These are phyloP conservation scores for Neocallimastix lanati DNA, from an alignment of 192 early-diverging fungal genomes.

Conservation along the genomic window DNA sequence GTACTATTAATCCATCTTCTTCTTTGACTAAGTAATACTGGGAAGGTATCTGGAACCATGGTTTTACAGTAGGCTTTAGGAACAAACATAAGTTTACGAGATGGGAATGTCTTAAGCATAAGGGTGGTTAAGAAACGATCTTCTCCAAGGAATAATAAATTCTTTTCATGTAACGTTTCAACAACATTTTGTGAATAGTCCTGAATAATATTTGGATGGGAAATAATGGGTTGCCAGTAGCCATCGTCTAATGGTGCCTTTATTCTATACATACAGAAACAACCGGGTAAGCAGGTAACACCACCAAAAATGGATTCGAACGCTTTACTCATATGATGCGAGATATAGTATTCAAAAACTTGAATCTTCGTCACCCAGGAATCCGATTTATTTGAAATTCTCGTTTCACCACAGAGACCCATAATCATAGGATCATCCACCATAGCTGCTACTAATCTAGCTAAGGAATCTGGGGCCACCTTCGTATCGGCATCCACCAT, in stretches of 20 bases:
- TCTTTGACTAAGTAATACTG: neutral
- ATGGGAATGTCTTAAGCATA: neutral
- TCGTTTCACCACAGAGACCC: constrained; percentile 65
- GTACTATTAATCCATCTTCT: neutral
- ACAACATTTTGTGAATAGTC: neutral
- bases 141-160: neutral
- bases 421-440: constrained; percentile 52
- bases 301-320: neutral
- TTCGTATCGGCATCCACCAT: constrained; percentile 6
- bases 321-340: neutral
- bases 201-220: neutral
- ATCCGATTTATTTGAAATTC: constrained; percentile 66
- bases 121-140: neutral
- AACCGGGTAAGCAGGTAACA: neutral
- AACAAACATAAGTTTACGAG: neutral
- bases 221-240: neutral
- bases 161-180: neutral
- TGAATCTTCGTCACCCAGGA: constrained; percentile 66
- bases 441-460: constrained; percentile 53
- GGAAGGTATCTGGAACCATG: neutral
- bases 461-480: constrained; percentile 54
- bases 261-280: neutral
- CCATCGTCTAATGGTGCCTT: neutral
- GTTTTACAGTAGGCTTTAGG: neutral
- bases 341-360: neutral